A percentile compares a stretch with the other conserved stretches of the same genome.
These are phyloP conservation scores for Pseudozyma sp. DNA, from an alignment of 1,284 basidiomycete species.

Conservation along the genomic window DNA sequence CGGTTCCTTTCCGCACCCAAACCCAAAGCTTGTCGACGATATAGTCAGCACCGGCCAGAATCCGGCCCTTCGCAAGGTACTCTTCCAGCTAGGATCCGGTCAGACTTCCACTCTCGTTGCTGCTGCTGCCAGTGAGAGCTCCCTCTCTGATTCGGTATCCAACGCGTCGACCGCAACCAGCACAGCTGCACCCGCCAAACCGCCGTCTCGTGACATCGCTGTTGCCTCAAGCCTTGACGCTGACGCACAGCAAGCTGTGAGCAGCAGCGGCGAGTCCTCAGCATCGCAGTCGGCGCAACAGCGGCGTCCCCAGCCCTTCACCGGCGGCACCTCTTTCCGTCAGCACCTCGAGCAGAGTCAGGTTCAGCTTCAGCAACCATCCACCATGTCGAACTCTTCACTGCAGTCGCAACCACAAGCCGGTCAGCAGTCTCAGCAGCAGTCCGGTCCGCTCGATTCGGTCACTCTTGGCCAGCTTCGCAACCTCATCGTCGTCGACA, in stretches of 20 bases:
- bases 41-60: conserved; percentile 45
- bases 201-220: neutral
- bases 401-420: conserved; percentile 26
- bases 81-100: conserved; percentile 45
- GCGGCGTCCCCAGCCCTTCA: conserved; percentile 17
- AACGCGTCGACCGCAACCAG: conserved; percentile 2
- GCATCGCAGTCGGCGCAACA: conserved; percentile 8
- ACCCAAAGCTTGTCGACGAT: conserved; percentile 24
- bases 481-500: conserved; percentile 48
- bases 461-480: conserved; percentile 57
- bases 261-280: conserved; percentile 1
- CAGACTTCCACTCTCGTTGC: conserved; percentile 31
- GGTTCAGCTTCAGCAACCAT: conserved; percentile 18
- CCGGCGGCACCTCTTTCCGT: conserved; percentile 27
- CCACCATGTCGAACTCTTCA: conserved; percentile 19
- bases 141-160: conserved; percentile 12
- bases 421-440: conserved; percentile 17
- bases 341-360: conserved; percentile 40
- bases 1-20: conserved; percentile 4
- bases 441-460: conserved; percentile 50
- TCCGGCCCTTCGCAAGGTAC: conserved; percentile 44
- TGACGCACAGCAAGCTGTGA: neutral
- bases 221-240: neutral
- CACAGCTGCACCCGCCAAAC: conserved; percentile 1
- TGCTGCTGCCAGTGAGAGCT: conserved; percentile 13